Percentiles rank a stretch among this genome's conserved stretches.
Conservation (phyloP, 345 rosid genomes). For the Camelina hispida region DNA sequence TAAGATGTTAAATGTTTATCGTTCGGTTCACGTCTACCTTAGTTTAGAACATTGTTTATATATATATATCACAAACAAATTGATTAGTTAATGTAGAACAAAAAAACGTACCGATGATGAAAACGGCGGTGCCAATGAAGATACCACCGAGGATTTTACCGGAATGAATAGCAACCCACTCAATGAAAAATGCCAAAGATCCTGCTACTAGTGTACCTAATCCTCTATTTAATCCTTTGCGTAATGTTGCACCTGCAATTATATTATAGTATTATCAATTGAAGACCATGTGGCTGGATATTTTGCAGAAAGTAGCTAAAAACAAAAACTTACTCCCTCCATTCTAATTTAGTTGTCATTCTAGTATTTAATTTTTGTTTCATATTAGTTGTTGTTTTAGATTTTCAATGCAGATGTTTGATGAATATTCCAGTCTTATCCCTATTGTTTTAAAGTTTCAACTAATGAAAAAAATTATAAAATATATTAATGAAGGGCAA, state of each 20-base stretch:
- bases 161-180: conserved; percentile 54
- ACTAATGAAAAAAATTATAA: too few species aligned
- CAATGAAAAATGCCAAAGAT: conserved; percentile 63
- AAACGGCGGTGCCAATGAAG: conserved; percentile 69
- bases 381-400: too few species aligned
- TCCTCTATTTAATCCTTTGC: conserved; percentile 81
- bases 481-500: too few species aligned
- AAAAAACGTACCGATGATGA: conserved; percentile 59
- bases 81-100: not conserved
- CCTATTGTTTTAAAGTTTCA: too few species aligned
- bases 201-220: conserved; percentile 75
- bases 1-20: not conserved
- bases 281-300: not conserved
- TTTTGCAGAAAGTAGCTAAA: not conserved
- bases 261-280: too few species aligned
- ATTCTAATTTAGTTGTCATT: too few species aligned
- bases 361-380: too few species aligned
- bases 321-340: not conserved
- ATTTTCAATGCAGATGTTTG: too few species aligned
- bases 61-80: not conserved
- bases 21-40: not conserved
- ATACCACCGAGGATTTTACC: conserved; percentile 57
- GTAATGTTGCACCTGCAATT: conserved; percentile 68
- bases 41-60: not conserved
- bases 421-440: too few species aligned